Evolutionary conservation across 2,329 filamentous ascomycete species (phyloP).

Genomic region (Sarocladium kiliense): DNA sequence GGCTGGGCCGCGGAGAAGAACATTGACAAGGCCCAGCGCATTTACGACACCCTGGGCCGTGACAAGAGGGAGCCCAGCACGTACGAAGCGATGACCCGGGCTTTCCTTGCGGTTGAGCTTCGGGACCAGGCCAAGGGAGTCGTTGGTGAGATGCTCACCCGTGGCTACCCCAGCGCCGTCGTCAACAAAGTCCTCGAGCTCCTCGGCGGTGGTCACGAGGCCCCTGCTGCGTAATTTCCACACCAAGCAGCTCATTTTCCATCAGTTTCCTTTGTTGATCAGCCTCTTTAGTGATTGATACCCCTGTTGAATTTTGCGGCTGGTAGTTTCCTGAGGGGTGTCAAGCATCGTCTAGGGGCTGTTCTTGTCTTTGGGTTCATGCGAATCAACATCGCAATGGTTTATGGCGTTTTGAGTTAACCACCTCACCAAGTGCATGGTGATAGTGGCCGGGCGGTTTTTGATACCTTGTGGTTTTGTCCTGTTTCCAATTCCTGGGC

Average conservation of each 20-base stretch:
- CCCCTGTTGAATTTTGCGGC: slow-evolving; percentile 18
- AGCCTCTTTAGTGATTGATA: slow-evolving; percentile 22
- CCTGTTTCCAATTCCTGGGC: not conserved
- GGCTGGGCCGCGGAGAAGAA: slow-evolving; percentile 87
- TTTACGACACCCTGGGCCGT: slow-evolving; percentile 74
- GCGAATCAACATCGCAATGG: not conserved
- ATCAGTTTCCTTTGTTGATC: slow-evolving; percentile 15
- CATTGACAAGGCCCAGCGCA: slow-evolving; percentile 68
- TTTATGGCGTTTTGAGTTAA: not conserved
- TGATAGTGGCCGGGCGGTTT: not conserved
- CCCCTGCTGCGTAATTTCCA: slow-evolving; percentile 18
- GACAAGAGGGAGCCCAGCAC: slow-evolving; percentile 91
- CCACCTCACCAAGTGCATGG: not conserved
- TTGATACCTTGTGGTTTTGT: not conserved
- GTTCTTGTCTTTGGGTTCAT: not conserved
- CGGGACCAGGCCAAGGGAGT: slow-evolving; percentile 70
- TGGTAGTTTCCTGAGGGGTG: slow-evolving; percentile 2
- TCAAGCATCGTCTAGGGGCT: slow-evolving; percentile 8
- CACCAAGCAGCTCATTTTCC: slow-evolving; percentile 9
- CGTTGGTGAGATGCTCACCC: slow-evolving; percentile 82
- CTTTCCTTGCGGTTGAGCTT: slow-evolving; percentile 80
- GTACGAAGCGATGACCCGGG: slow-evolving; percentile 97
- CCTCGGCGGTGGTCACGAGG: slow-evolving; percentile 55
- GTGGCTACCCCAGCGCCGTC: slow-evolving; percentile 88
- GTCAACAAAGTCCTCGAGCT: slow-evolving; percentile 91